phyloP scores from a whole-genome alignment of 176 grass and related monocot genomes.

The Aegilops tauschii region DNA sequence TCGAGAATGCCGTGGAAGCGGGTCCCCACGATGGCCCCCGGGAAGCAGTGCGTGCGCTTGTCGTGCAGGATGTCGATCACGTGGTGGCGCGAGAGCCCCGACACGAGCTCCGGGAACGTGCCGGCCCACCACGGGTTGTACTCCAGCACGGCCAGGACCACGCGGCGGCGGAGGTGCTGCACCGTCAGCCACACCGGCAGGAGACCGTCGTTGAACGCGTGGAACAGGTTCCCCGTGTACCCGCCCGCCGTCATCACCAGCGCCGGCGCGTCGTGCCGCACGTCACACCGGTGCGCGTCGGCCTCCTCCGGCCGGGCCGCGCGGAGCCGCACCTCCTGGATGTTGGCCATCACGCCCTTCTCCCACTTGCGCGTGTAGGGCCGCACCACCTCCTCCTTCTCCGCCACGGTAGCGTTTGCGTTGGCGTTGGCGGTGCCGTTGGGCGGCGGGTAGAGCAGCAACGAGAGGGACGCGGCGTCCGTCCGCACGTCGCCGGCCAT shows the following conservation, averaged over 20 bases:
- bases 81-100: conserved; percentile 31
- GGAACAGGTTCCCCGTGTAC: conserved; percentile 69
- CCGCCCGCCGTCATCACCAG: conserved; percentile 63
- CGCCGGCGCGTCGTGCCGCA: conserved; percentile 50
- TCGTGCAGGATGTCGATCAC: conserved; percentile 52
- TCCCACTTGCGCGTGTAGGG: conserved; percentile 93
- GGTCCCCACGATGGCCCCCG: conserved; percentile 48
- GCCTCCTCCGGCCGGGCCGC: neutral
- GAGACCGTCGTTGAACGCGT: conserved; percentile 68
- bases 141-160: conserved; percentile 47
- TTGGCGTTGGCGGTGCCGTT: neutral
- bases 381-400: conserved; percentile 22
- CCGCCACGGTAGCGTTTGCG: neutral
- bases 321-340: conserved; percentile 55
- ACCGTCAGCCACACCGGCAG: conserved; percentile 64
- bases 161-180: conserved; percentile 54
- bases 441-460: conserved; percentile 23
- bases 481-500: conserved; percentile 69
- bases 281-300: conserved; percentile 39
- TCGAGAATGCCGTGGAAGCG: conserved; percentile 58
- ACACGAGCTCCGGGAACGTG: conserved; percentile 54
- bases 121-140: conserved; percentile 65
- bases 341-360: conserved; percentile 32
- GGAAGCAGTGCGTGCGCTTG: conserved; percentile 69
- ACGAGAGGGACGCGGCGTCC: conserved; percentile 43